A percentile compares a stretch with the other conserved stretches of the same genome.
These are phyloP conservation scores for Rhodamnia rubescens DNA, from an alignment of 345 rosid species.

Conservation along the genomic window DNA sequence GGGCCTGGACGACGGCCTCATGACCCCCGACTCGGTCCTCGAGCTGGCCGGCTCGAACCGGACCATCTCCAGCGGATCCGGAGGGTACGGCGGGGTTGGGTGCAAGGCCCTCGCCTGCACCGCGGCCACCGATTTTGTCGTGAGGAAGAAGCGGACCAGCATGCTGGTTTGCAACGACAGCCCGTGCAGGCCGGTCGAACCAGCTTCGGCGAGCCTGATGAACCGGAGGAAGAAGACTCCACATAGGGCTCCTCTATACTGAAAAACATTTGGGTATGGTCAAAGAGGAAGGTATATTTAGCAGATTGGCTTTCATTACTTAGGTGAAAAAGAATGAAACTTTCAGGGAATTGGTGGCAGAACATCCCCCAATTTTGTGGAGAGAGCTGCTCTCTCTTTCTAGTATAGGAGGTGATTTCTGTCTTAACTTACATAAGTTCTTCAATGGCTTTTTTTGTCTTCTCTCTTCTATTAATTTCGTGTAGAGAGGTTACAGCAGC, in stretches of 20 bases:
- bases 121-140: constrained; percentile 54
- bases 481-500: background rate
- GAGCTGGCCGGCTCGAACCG: constrained; percentile 40
- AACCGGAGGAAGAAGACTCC: constrained; percentile 80
- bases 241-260: constrained; percentile 78
- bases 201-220: constrained; percentile 28
- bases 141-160: constrained; percentile 80
- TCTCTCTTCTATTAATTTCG: background rate
- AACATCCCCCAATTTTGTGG: background rate
- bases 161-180: constrained; percentile 8
- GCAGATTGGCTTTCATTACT: background rate
- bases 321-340: background rate
- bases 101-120: constrained; percentile 48
- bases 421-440: background rate
- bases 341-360: background rate
- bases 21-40: constrained; percentile 53
- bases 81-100: constrained; percentile 37
- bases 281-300: background rate
- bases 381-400: background rate
- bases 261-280: constrained; percentile 1
- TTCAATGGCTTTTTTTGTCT: background rate
- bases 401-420: background rate
- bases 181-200: constrained; percentile 24
- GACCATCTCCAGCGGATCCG: constrained; percentile 51
- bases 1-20: constrained; percentile 24